Conservation (phyloP, 1,284 basidiomycete species). For the Lentinula novae-zelandiae region DNA sequence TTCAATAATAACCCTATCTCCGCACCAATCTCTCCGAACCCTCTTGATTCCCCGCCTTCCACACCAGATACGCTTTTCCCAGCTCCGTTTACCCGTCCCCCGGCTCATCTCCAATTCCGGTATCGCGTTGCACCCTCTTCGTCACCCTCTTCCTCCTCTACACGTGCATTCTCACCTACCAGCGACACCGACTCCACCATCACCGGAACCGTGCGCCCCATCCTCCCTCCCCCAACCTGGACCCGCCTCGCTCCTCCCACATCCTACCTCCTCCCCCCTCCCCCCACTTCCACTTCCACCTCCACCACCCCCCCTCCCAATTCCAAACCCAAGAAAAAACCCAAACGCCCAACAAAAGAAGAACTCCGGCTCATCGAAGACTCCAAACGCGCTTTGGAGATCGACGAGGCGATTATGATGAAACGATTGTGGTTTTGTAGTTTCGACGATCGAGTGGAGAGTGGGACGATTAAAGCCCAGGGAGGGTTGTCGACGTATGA, state of each 20-base stretch:
- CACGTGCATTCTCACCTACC: not conserved
- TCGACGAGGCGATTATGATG: too few relatives aligned
- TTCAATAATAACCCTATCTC: not conserved
- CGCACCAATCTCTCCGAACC: not conserved
- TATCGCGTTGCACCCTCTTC: not conserved
- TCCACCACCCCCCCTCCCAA: not conserved
- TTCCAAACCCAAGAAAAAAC: not conserved
- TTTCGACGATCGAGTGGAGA: too few relatives aligned
- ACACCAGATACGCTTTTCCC: not conserved
- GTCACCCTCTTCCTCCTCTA: not conserved
- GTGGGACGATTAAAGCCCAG: too few relatives aligned
- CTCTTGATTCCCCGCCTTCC: not conserved
- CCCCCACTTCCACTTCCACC: not conserved
- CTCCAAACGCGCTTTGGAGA: too few relatives aligned
- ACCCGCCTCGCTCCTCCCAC: not conserved
- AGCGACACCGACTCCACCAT: not conserved
- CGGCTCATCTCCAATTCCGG: not conserved
- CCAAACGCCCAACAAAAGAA: not conserved
- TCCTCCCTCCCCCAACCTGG: conserved; percentile 4
- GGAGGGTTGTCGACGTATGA: too few relatives aligned
- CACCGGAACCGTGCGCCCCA: not conserved
- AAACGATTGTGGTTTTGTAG: too few relatives aligned
- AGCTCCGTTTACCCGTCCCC: not conserved
- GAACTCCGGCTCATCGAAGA: not conserved
- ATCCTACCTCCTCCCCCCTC: not conserved